These are phyloP conservation scores for Potentilla sterilis DNA, from an alignment of 306 rosid species.

Conservation along the genomic window DNA sequence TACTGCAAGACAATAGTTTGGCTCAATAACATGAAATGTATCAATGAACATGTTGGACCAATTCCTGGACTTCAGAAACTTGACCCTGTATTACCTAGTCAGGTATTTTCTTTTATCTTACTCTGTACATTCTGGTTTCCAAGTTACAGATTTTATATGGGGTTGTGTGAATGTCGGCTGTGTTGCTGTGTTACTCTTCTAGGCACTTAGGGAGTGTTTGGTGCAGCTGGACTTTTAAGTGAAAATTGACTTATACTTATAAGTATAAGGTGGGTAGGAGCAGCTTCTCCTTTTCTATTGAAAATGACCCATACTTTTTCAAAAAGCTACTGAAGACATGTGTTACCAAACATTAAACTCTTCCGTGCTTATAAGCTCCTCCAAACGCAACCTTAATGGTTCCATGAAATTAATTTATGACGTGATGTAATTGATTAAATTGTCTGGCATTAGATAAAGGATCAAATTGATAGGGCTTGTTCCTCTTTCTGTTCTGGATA, in stretches of 20 bases:
- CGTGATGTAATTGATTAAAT: neutral
- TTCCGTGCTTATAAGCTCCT: too few species aligned
- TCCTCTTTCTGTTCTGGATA: neutral
- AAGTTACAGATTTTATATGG: neutral
- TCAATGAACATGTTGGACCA: slow-evolving; percentile 34
- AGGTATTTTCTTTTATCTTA: slow-evolving; percentile 41
- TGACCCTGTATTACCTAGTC: slow-evolving; percentile 50
- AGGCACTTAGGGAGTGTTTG: too few species aligned
- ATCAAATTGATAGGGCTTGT: neutral
- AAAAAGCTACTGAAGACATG: too few species aligned
- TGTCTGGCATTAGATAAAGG: neutral
- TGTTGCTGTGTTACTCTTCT: neutral
- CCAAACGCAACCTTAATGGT: too few species aligned
- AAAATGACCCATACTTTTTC: too few species aligned
- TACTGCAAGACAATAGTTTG: slow-evolving; percentile 66
- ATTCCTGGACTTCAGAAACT: slow-evolving; percentile 40
- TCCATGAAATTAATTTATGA: neutral
- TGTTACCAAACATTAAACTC: too few species aligned
- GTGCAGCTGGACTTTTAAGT: too few species aligned
- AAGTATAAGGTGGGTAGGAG: too few species aligned
- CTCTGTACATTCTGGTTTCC: neutral
- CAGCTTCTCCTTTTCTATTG: too few species aligned
- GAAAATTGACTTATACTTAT: too few species aligned
- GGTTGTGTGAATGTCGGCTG: neutral
- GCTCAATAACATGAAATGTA: slow-evolving; percentile 63